Conservation (phyloP, 192 early-diverging fungal genomes). For the Diversispora epigaea region DNA sequence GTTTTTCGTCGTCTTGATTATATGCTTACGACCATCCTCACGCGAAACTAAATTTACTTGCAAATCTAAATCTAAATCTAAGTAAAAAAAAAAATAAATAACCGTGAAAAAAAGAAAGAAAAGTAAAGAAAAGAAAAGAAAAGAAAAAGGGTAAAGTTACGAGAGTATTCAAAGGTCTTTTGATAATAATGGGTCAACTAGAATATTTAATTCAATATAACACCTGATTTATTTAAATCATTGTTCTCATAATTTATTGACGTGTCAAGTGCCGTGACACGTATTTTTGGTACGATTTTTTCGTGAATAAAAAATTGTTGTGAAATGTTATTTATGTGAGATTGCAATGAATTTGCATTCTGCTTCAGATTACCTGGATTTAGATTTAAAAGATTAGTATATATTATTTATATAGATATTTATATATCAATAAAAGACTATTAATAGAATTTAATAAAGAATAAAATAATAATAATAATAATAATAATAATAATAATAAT, state of each 20-base stretch:
- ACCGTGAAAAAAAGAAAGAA: background rate
- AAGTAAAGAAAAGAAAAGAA: background rate
- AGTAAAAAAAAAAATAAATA: background rate
- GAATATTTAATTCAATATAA: background rate
- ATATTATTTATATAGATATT: too few relatives aligned
- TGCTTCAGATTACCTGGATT: conserved; percentile 4
- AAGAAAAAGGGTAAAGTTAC: too few relatives aligned
- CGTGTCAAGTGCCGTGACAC: background rate
- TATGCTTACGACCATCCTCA: conserved; percentile 13
- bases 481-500: background rate
- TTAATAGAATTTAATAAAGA: too few relatives aligned
- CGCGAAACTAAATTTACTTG: conserved; percentile 26
- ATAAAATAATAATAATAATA: too few relatives aligned
- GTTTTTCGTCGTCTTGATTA: conserved; percentile 13
- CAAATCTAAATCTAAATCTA: background rate
- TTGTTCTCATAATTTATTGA: background rate
- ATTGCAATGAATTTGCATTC: conserved; percentile 13
- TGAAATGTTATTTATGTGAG: conserved; percentile 5
- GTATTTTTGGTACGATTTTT: conserved; percentile 7
- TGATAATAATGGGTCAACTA: too few relatives aligned
- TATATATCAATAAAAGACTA: too few relatives aligned
- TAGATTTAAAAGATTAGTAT: background rate
- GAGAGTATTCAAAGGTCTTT: too few relatives aligned
- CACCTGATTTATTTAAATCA: conserved; percentile 6
- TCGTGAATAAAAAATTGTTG: conserved; percentile 9